phyloP scores from a whole-genome alignment of 805 yeast species.

The Wickerhamomyces silvicola region DNA sequence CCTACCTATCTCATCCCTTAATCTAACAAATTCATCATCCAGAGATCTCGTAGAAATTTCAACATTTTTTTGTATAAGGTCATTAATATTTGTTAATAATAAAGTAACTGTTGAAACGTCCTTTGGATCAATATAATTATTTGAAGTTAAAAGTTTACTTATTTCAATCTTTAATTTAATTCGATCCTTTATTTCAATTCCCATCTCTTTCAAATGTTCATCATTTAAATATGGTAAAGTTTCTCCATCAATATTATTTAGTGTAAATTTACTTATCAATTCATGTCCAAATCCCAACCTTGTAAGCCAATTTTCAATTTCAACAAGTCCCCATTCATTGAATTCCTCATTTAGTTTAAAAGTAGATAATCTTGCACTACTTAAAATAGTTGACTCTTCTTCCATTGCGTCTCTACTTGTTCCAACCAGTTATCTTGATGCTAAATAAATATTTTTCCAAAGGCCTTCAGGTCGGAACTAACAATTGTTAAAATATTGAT shows the following conservation, averaged over 20 bases:
- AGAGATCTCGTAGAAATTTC: conserved; percentile 5
- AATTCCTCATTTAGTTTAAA: conserved; percentile 3
- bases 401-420: too few relatives aligned
- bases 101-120: conserved; percentile 8
- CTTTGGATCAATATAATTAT: conserved; percentile 6
- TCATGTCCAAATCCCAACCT: conserved; percentile 11
- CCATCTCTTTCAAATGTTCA: conserved; percentile 69
- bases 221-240: conserved; percentile 62
- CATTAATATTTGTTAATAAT: conserved; percentile 9
- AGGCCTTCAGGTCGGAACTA: too few relatives aligned
- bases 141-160: conserved; percentile 36
- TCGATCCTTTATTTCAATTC: conserved; percentile 50
- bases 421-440: too few relatives aligned
- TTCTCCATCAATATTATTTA: conserved; percentile 66
- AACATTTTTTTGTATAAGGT: conserved; percentile 10
- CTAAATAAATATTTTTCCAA: too few relatives aligned
- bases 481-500: too few relatives aligned
- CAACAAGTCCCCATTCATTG: conserved; percentile 19
- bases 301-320: conserved; percentile 21
- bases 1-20: conserved; percentile 12
- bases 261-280: conserved; percentile 30
- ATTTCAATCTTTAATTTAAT: conserved; percentile 55
- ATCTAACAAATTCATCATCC: conserved; percentile 11
- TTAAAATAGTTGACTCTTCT: not conserved
- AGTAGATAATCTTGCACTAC: not conserved